These are phyloP conservation scores for Xylaria sp. DNA, from an alignment of 2,329 filamentous ascomycete genomes.

Conservation along the genomic window DNA sequence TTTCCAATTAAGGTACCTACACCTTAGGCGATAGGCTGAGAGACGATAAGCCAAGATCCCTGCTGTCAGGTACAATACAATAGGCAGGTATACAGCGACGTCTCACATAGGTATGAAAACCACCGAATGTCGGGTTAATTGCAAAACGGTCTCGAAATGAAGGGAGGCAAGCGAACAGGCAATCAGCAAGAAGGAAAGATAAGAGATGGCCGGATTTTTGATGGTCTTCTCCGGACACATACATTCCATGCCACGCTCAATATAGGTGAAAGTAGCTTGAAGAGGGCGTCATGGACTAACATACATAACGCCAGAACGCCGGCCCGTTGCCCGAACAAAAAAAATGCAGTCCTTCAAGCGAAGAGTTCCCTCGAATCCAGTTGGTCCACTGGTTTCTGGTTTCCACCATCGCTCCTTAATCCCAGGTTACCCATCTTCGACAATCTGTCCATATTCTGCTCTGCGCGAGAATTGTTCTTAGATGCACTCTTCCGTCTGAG, in stretches of 20 bases:
- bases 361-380: slow-evolving; percentile 81
- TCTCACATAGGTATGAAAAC: not conserved
- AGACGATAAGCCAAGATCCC: no score
- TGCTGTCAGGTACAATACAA: no score
- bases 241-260: not conserved
- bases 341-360: slow-evolving; percentile 54
- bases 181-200: no score
- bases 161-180: no score
- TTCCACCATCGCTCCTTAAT: slow-evolving; percentile 69
- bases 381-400: slow-evolving; percentile 66
- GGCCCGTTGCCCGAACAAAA: slow-evolving; percentile 17
- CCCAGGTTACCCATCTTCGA: slow-evolving; percentile 80
- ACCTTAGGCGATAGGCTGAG: slow-evolving; percentile 6
- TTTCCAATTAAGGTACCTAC: slow-evolving; percentile 6
- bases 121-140: no score
- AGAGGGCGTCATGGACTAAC: slow-evolving; percentile 6
- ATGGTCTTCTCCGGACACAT: no score
- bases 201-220: no score
- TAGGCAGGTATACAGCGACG: no score
- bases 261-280: not conserved
- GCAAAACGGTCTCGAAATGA: no score
- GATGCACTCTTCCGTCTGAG: slow-evolving; percentile 76
- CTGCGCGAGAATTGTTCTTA: slow-evolving; percentile 76
- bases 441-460: slow-evolving; percentile 73
- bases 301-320: slow-evolving; percentile 37